phyloP scores from a whole-genome alignment of 257 asterid genomes.

The Handroanthus guayacan region DNA sequence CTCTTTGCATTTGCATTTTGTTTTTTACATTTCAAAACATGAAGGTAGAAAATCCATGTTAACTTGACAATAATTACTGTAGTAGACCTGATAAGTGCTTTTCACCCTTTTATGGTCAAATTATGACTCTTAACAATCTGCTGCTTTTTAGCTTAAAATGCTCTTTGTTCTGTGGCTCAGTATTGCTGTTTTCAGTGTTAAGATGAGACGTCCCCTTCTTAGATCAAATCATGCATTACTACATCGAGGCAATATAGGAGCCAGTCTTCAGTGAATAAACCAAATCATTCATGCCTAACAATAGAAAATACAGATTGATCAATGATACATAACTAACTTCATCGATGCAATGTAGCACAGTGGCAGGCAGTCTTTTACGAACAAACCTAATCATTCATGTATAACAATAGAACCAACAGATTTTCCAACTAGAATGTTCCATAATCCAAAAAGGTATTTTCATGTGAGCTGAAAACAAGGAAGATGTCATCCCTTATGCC shows the following conservation, averaged over 20 bases:
- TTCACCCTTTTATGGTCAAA: neutral
- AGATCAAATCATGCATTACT: no score
- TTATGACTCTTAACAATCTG: neutral
- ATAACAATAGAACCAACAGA: neutral
- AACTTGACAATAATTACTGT: no score
- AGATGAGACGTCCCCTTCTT: neutral
- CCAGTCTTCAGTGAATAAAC: no score
- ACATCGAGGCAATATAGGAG: no score
- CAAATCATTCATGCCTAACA: no score
- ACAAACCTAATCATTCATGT: neutral
- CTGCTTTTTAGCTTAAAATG: no score
- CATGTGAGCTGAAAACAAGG: neutral
- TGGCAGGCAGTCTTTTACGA: neutral
- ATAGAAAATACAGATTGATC: no score
- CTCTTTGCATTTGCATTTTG: neutral
- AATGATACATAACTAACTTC: neutral
- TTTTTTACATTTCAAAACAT: no score
- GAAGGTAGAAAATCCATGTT: no score
- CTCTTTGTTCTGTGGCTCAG: no score
- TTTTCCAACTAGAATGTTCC: neutral
- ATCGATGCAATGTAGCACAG: neutral
- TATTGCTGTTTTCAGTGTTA: neutral
- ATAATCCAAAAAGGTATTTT: neutral
- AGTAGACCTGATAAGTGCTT: neutral
- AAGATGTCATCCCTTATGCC: neutral